Evolutionary conservation across 768 basidiomycete species (phyloP).

Genomic region (Kockovaella imperatae): DNA sequence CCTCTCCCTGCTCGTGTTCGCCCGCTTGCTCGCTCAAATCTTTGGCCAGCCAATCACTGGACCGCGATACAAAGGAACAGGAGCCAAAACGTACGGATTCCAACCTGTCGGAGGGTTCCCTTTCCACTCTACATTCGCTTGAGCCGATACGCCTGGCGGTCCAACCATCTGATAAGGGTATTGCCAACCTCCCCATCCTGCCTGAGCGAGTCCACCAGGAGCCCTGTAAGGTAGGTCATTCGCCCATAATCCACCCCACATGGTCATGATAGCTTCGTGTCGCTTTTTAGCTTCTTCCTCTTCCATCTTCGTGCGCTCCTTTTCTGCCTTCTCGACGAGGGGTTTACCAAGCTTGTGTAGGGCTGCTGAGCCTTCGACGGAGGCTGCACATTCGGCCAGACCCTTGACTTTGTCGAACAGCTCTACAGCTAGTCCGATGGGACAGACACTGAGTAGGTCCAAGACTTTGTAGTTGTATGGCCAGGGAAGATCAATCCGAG

Average conservation of each 20-base stretch:
- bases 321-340: slow-evolving; percentile 21
- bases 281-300: slow-evolving; percentile 29
- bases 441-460: slow-evolving; percentile 20
- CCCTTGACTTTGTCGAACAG: slow-evolving; percentile 18
- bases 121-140: slow-evolving; percentile 15
- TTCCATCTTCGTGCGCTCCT: slow-evolving; percentile 23
- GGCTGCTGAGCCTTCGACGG: slow-evolving; percentile 18
- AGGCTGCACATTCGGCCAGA: slow-evolving; percentile 12
- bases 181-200: slow-evolving; percentile 28
- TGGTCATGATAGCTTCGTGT: slow-evolving; percentile 31
- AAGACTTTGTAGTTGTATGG: slow-evolving; percentile 39
- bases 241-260: slow-evolving; percentile 41
- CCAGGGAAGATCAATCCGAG: slow-evolving; percentile 28
- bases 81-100: slow-evolving; percentile 28
- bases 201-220: slow-evolving; percentile 2
- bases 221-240: slow-evolving; percentile 10
- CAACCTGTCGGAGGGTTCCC: slow-evolving; percentile 33
- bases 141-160: slow-evolving; percentile 22
- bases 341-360: slow-evolving; percentile 24
- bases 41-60: slow-evolving; percentile 11
- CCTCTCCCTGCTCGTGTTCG: neutral
- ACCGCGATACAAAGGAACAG: slow-evolving; percentile 8
- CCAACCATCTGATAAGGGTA: slow-evolving; percentile 22
- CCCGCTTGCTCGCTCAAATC: slow-evolving; percentile 4
- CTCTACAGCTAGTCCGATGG: slow-evolving; percentile 9